These are phyloP conservation scores for Entamoeba dispar DNA, from an alignment of 208 protist genomes.

Conservation along the genomic window DNA sequence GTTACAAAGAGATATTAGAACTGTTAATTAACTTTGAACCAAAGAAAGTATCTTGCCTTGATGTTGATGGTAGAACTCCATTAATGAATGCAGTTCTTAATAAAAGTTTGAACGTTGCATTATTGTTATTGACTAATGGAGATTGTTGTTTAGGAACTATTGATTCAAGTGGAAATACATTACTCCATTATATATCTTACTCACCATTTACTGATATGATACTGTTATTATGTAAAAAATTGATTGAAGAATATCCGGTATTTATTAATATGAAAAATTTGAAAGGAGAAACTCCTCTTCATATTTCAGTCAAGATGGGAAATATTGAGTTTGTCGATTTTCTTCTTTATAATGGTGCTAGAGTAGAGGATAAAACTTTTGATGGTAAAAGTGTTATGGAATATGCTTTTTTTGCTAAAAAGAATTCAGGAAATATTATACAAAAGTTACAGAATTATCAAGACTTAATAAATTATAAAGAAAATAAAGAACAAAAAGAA, in stretches of 20 bases:
- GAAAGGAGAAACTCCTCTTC: background rate
- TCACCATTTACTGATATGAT: background rate
- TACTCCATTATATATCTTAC: background rate
- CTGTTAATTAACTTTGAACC: background rate
- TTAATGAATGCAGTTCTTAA: background rate
- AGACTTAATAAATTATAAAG: background rate
- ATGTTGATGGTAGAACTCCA: background rate
- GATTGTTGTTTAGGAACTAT: background rate
- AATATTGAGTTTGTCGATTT: background rate
- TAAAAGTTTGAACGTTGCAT: background rate
- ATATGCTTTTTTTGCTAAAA: background rate
- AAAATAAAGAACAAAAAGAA: background rate
- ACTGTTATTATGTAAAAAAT: background rate
- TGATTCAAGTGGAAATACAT: background rate
- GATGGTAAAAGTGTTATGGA: background rate
- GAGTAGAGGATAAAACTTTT: background rate
- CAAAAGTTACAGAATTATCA: background rate
- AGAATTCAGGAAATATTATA: background rate
- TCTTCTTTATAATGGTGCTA: background rate
- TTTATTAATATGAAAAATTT: background rate
- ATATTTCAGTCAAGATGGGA: background rate
- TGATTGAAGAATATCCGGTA: background rate
- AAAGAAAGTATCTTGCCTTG: background rate
- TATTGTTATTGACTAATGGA: background rate
- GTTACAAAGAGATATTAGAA: background rate